phyloP scores from a whole-genome alignment of 2,329 filamentous ascomycete species.

The Phyllosticta citrichinensis region DNA sequence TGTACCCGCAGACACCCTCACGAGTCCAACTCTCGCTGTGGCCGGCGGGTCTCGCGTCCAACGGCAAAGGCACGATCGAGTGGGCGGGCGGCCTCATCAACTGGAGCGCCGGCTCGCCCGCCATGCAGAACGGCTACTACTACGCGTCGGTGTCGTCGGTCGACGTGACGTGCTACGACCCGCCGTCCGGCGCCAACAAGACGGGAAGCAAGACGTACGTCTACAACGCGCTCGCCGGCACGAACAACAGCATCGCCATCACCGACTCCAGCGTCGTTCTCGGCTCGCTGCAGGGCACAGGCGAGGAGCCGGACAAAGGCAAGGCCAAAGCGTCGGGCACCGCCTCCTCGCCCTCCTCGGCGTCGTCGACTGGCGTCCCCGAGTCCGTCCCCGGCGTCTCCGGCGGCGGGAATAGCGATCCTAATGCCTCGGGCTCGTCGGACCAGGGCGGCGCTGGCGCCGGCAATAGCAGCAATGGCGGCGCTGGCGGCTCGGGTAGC shows the following conservation, averaged over 20 bases:
- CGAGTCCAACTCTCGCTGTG: slow-evolving; percentile 91
- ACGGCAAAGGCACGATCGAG: slow-evolving; percentile 72
- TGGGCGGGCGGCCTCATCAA: slow-evolving; percentile 90
- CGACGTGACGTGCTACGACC: slow-evolving; percentile 76
- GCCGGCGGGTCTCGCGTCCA: slow-evolving; percentile 75
- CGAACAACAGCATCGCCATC: slow-evolving; percentile 69
- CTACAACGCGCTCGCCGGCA: slow-evolving; percentile 54
- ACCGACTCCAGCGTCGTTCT: slow-evolving; percentile 66
- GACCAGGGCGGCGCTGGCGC: slow-evolving; percentile 18
- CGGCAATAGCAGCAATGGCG: slow-evolving; percentile 11
- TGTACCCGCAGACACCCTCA: slow-evolving; percentile 83
- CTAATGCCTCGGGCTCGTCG: neutral
- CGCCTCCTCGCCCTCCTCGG: slow-evolving; percentile 18
- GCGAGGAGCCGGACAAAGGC: slow-evolving; percentile 39
- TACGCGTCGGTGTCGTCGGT: slow-evolving; percentile 71
- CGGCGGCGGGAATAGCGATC: slow-evolving; percentile 36
- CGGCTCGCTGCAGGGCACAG: slow-evolving; percentile 70
- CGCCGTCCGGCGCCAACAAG: slow-evolving; percentile 59
- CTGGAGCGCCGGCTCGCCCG: slow-evolving; percentile 57
- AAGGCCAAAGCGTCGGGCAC: slow-evolving; percentile 19
- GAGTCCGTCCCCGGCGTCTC: slow-evolving; percentile 48
- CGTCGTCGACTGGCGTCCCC: slow-evolving; percentile 17
- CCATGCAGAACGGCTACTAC: slow-evolving; percentile 86
- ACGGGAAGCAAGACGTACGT: slow-evolving; percentile 57
- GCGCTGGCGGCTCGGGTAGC: neutral